phyloP scores from a whole-genome alignment of 140 eudicot genomes.

The Oenanthe javanica region DNA sequence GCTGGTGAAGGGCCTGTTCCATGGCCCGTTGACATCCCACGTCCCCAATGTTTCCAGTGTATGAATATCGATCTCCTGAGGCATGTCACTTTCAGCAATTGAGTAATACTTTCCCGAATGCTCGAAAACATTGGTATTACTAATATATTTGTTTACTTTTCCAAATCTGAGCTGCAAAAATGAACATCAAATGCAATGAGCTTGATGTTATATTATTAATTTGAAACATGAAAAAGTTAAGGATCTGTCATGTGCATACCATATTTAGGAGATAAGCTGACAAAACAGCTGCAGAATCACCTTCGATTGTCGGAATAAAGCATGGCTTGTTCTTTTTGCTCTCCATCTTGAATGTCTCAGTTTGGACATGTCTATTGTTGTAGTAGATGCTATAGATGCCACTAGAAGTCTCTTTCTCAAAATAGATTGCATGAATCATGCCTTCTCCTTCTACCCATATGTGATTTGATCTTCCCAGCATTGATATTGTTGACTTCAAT shows the following conservation, averaged over 20 bases:
- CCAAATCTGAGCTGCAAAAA: conserved; percentile 59
- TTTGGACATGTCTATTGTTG: conserved; percentile 56
- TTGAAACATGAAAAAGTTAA: neutral
- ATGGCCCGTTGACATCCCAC: conserved; percentile 46
- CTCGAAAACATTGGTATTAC: conserved; percentile 65
- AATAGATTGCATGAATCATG: conserved; percentile 66
- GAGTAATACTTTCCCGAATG: conserved; percentile 57
- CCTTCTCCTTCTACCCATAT: conserved; percentile 89
- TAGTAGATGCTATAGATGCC: conserved; percentile 31
- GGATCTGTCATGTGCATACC: conserved; percentile 16
- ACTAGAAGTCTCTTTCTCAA: conserved; percentile 29
- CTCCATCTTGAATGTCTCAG: conserved; percentile 50
- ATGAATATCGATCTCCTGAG: conserved; percentile 51
- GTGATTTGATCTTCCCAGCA: conserved; percentile 59
- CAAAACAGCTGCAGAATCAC: conserved; percentile 51
- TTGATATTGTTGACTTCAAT: conserved; percentile 41
- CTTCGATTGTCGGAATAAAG: conserved; percentile 67
- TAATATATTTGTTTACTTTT: conserved; percentile 32
- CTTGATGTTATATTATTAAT: neutral
- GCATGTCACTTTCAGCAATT: conserved; percentile 54
- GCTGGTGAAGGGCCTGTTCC: conserved; percentile 67
- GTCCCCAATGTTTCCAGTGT: conserved; percentile 36
- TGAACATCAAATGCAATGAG: neutral
- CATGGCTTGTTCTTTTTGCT: conserved; percentile 37
- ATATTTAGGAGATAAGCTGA: conserved; percentile 46